Evolutionary conservation across 495 filamentous ascomycete genomes (phyloP), one percentile per base, ranked within the genome.

Genomic region (Penicillium macrosclerotiorum): DNA sequence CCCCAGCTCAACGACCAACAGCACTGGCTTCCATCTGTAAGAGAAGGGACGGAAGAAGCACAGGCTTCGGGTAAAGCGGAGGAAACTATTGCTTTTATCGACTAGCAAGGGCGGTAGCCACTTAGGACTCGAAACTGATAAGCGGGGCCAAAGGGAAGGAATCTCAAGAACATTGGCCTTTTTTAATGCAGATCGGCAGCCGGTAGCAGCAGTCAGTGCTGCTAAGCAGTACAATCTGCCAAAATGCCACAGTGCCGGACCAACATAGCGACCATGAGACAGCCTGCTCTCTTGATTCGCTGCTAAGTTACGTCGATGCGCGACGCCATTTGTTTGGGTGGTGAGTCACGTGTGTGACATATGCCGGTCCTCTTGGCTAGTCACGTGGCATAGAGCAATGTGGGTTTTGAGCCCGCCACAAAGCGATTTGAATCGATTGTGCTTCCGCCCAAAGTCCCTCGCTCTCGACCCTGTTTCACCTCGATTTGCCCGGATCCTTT

Each of bases 371-470:
- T 37, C 33, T 11, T 12, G 12, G 12, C 24, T 17, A 18, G 20
- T 43, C 51, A 42, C 54, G 45, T 60, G 48, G 37, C 19, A 25
- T 20, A 17, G 36, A 26, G 49, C 53, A 63, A 65, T 64, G 68
- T 67, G 66, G 68, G 66, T 69, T 74, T 74, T 72, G 65, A 63
- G 63, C 35, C 66, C 66, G 68, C 68, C 69, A 70, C 69, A 70
- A 72, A 66, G 62, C 42, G 63, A 63, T 60, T 65, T 65, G 55
- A 63, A 41, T 53, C 47, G 54, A 68, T 59, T 69, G 62, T 67
- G 65, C 61, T 63, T 53, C 48, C 46, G 43, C 42, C 42, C 45
- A 45, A 55, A 45, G 49, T 49, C 36, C 42, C 42, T 52, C 18
- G 45, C 33, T 37, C 37, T 37, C 33, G 39, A 30, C 39, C 47